Evolutionary conservation across 371 early-diverging fungal genomes (phyloP).

Genomic region (Mucor velutinosus): DNA sequence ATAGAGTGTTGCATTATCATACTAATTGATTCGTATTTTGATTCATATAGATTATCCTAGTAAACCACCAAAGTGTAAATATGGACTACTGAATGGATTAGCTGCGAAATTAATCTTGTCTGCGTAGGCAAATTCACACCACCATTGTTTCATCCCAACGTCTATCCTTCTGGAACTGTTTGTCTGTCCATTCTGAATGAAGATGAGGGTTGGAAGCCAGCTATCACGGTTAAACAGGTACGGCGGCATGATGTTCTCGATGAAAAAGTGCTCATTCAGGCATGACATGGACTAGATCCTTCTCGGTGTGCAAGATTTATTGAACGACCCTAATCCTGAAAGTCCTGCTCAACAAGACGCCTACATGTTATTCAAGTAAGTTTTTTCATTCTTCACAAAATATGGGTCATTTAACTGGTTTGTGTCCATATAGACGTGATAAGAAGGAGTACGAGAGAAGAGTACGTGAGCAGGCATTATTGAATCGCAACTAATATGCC

Average conservation of each 20-base stretch:
- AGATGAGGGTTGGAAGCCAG: conserved; percentile 97
- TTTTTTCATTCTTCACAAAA: neutral
- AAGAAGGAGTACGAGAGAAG: conserved; percentile 72
- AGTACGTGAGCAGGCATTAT: conserved; percentile 75
- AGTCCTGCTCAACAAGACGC: conserved; percentile 98
- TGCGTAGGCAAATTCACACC: conserved; percentile 78
- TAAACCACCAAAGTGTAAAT: conserved; percentile 84
- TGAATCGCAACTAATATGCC: conserved; percentile 21
- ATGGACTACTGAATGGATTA: neutral
- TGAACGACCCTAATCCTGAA: conserved; percentile 95
- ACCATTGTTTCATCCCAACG: conserved; percentile 98
- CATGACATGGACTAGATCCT: conserved; percentile 60
- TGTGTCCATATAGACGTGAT: conserved; percentile 51
- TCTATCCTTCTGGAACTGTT: conserved; percentile 98
- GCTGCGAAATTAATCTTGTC: neutral
- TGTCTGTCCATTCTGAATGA: conserved; percentile 98
- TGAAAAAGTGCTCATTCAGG: neutral
- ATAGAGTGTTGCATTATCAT: neutral
- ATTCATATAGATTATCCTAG: conserved; percentile 70
- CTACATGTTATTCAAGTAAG: conserved; percentile 81
- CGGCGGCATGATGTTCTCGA: neutral
- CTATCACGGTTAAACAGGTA: conserved; percentile 97
- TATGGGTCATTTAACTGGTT: neutral
- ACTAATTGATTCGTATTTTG: neutral
- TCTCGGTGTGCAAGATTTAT: conserved; percentile 90